Conservation (phyloP, 169 alveolate genomes). For the Babesia ovata region DNA sequence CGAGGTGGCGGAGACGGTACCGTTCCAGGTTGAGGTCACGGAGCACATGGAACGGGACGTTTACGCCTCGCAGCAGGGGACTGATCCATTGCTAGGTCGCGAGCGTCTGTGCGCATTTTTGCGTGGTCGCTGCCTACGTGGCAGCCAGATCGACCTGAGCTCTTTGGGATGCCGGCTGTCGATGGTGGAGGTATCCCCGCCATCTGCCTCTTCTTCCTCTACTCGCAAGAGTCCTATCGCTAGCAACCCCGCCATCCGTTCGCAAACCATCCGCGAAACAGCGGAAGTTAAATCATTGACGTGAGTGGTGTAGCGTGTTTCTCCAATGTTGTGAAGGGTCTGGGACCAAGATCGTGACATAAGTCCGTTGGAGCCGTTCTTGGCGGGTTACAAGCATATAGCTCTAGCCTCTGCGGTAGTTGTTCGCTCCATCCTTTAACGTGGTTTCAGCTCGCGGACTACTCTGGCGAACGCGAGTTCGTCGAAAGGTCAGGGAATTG, state of each 20-base stretch:
- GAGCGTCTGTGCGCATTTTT: constrained; percentile 52
- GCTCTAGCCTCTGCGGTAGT: constrained; percentile 42
- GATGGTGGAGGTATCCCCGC: constrained; percentile 5
- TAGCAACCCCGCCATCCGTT: neutral
- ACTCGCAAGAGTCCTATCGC: neutral
- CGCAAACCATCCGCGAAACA: constrained; percentile 1
- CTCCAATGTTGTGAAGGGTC: neutral
- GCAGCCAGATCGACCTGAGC: constrained; percentile 38
- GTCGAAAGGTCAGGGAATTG: neutral
- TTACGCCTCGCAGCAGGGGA: constrained; percentile 39
- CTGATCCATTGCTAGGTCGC: constrained; percentile 37
- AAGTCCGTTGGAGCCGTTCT: constrained; percentile 30
- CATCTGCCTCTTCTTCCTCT: neutral
- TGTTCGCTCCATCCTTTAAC: neutral
- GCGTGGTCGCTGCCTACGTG: constrained; percentile 63
- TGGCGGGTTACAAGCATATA: constrained; percentile 52
- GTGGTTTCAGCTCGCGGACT: constrained; percentile 33
- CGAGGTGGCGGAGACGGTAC: constrained; percentile 8
- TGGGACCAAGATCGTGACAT: constrained; percentile 61
- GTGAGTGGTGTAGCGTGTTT: constrained; percentile 2
- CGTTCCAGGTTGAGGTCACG: constrained; percentile 26
- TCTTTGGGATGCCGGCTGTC: constrained; percentile 39
- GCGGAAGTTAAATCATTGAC: constrained; percentile 25
- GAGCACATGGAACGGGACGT: constrained; percentile 39
- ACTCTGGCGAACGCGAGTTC: constrained; percentile 43